Base-by-base conservation (phyloP, 2,329 filamentous ascomycete species). In the Claviceps sorghi region DNA sequence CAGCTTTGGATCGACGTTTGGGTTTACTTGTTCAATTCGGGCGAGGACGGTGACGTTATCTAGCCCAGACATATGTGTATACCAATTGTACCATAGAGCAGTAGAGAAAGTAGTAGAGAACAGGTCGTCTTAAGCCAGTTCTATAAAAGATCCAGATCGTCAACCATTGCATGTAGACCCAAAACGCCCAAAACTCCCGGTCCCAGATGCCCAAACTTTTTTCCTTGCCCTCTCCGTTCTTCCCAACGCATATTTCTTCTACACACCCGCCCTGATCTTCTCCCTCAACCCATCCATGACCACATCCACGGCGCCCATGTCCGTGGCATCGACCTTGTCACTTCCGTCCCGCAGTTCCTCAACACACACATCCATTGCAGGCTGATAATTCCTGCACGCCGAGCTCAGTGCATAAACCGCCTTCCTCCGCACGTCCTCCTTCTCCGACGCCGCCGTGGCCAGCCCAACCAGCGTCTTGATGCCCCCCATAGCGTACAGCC, bases 401-500 rank as follows among this genome's bases (percentile, higher is more conserved):
- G 84, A 91, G 64, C 88, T 95, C 48, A 98, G 76, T 13, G 91
- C 93, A 62, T 89, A 90, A 32, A 95, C 74, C 15, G 90, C 88
- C 76, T 96, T 98, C 67, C 86, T 83, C 58, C 90, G 78, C 49
- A 89, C 86, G 10, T 76, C 73, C 53, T 74, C 70, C 51, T 78
- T 71, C 57, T 83, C 53, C 29, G 21, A 26, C 34, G 4, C 34
- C 26, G 44, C 43, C 41, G 29, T 75, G 19, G 77, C 77, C 57
- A 95, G 64, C 49, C 74, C 72, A 9, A 88, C 81, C 22, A 98
- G 76, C 34, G 69, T 76, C 40, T 83, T 78, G 32, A 96, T 72
- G 3, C 83, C 88, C 21, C 85, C 86, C 56, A 76, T 68, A 38
- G 74, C 75, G 29, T 79, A 58, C 52, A 81, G 67, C 50, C 79